These are phyloP conservation scores for Cladophialophora immunda DNA, from an alignment of 2,329 filamentous ascomycete species.

Conservation along the genomic window DNA sequence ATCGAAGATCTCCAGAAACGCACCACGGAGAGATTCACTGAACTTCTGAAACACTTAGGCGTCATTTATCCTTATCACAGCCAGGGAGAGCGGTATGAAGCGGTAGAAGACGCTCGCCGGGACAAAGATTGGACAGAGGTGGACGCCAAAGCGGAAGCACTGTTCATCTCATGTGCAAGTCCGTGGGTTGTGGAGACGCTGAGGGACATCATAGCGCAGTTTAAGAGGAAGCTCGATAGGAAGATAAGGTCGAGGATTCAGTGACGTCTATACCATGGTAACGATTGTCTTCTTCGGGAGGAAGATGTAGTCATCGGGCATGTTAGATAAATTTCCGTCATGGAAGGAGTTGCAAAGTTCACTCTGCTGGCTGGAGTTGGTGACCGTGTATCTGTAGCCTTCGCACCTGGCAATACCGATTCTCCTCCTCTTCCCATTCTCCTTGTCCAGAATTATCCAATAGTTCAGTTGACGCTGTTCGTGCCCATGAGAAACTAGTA, in stretches of 20 bases:
- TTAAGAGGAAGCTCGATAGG: not conserved
- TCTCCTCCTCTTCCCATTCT: not conserved
- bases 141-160: not conserved
- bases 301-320: not conserved
- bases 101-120: not conserved
- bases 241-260: not conserved
- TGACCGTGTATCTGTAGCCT: slow-evolving; percentile 3
- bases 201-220: not conserved
- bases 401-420: slow-evolving; percentile 7
- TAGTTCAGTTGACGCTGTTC: slow-evolving; percentile 13
- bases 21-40: not conserved
- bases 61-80: not conserved
- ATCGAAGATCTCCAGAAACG: not conserved
- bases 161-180: not conserved
- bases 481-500: slow-evolving; percentile 12
- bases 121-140: not conserved
- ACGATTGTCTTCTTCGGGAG: slow-evolving; percentile 5
- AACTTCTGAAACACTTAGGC: not conserved
- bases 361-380: not conserved
- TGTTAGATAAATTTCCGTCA: not conserved
- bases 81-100: not conserved
- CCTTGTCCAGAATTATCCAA: slow-evolving; percentile 5
- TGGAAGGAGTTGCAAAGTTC: not conserved
- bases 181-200: not conserved
- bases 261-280: slow-evolving; percentile 6